A percentile compares a stretch with the other conserved stretches of the same genome.
Conservation (phyloP, 2,329 filamentous ascomycete genomes). For the Penicillium sp. region DNA sequence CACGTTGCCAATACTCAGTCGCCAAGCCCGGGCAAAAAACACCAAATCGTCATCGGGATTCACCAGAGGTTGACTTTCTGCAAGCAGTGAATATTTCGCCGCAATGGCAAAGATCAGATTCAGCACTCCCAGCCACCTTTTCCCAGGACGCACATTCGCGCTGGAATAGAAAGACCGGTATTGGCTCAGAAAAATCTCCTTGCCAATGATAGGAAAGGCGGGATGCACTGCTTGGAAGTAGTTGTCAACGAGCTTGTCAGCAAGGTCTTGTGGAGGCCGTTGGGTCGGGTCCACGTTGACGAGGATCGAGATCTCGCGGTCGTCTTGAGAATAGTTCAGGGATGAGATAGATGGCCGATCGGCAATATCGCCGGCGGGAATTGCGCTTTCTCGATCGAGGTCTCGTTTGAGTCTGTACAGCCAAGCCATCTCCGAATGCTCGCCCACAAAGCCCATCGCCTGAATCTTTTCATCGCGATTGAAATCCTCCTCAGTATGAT, state of each 20-base stretch:
- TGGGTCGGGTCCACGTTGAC: constrained; percentile 37
- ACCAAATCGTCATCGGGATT: constrained; percentile 36
- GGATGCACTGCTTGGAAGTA: constrained; percentile 43
- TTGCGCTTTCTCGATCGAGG: constrained; percentile 29
- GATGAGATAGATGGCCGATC: constrained; percentile 31
- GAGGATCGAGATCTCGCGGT: constrained; percentile 34
- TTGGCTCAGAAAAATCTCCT: constrained; percentile 39
- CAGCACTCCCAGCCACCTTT: constrained; percentile 43
- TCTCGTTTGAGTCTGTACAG: constrained; percentile 41
- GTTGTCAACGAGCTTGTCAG: constrained; percentile 39
- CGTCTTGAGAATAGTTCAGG: constrained; percentile 42
- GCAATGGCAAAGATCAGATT: constrained; percentile 48
- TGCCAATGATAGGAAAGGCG: constrained; percentile 44
- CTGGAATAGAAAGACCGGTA: constrained; percentile 38
- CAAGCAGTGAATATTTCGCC: constrained; percentile 35
- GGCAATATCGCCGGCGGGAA: constrained; percentile 15
- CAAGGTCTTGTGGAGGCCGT: constrained; percentile 37
- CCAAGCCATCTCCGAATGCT: constrained; percentile 47
- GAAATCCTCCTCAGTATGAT: constrained; percentile 46
- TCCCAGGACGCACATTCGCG: constrained; percentile 35
- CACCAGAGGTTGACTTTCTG: constrained; percentile 25
- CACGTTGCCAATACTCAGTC: constrained; percentile 37
- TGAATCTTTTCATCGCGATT: constrained; percentile 40
- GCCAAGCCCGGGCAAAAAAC: constrained; percentile 46
- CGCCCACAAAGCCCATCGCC: constrained; percentile 44